Percentiles rank a stretch among this genome's conserved stretches.
phyloP scores from a whole-genome alignment of 345 rosid genomes.

The Gossypium stocksii region DNA sequence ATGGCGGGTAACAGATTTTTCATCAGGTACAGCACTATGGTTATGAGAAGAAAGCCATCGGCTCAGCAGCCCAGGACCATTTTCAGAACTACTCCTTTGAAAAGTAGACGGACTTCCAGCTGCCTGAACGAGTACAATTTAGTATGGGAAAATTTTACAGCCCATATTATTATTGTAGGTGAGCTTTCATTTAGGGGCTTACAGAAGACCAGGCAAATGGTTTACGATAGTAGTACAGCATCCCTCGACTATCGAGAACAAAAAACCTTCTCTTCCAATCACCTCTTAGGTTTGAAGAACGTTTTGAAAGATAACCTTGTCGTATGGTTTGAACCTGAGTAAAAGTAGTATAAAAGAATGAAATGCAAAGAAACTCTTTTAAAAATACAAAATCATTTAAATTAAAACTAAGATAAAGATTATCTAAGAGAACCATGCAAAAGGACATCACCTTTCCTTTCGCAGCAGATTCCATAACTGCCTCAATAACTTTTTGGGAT shows the following conservation, averaged over 20 bases:
- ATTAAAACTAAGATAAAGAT: neutral
- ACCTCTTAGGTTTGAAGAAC: conserved; percentile 80
- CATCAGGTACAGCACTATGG: conserved; percentile 68
- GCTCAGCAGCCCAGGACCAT: conserved; percentile 58
- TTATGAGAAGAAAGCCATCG: conserved; percentile 81
- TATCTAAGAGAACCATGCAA: neutral
- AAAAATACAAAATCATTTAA: neutral
- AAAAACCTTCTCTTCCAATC: conserved; percentile 84
- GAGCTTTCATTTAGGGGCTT: conserved; percentile 30
- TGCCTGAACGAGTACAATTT: conserved; percentile 39
- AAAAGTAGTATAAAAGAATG: neutral
- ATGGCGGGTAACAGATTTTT: conserved; percentile 68
- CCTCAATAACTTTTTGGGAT: conserved; percentile 70
- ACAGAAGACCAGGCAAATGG: conserved; percentile 56
- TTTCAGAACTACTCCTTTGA: conserved; percentile 48
- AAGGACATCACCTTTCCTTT: conserved; percentile 54
- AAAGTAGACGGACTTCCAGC: conserved; percentile 48
- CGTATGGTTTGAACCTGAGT: conserved; percentile 71
- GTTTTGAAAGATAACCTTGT: conserved; percentile 76
- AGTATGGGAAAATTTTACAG: conserved; percentile 13
- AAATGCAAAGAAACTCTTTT: conserved; percentile 1
- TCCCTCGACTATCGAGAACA: conserved; percentile 78
- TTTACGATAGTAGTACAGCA: conserved; percentile 81
- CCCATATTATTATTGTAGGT: conserved; percentile 7
- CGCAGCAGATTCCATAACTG: conserved; percentile 71